A percentile compares a stretch with the other conserved stretches of the same genome.
These are phyloP conservation scores for Blastobotrys proliferans DNA, from an alignment of 1,139 yeast genomes.

Conservation along the genomic window DNA sequence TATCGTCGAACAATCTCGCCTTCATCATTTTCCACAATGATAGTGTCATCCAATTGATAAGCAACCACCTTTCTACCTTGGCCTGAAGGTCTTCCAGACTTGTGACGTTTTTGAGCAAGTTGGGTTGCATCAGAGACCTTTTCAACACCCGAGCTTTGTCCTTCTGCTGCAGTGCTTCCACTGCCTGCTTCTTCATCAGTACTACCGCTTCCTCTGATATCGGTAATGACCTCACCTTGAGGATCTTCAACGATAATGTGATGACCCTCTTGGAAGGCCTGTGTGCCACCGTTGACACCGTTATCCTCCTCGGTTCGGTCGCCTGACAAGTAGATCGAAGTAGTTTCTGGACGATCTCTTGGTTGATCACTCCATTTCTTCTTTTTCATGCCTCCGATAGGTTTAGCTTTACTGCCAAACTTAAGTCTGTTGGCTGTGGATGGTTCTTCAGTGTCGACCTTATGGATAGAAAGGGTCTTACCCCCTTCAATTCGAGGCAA, in stretches of 20 bases:
- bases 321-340: slow-evolving; percentile 31
- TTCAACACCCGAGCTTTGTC: slow-evolving; percentile 1
- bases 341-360: slow-evolving; percentile 27
- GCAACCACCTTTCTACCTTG: slow-evolving; percentile 43
- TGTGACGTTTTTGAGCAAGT: not conserved
- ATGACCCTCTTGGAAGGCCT: slow-evolving; percentile 72
- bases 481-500: slow-evolving; percentile 70
- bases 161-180: slow-evolving; percentile 5
- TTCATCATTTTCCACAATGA: slow-evolving; percentile 83
- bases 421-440: slow-evolving; percentile 21
- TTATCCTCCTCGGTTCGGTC: slow-evolving; percentile 20
- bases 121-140: too few relatives aligned
- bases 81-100: slow-evolving; percentile 4
- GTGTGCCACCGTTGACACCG: slow-evolving; percentile 30
- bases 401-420: slow-evolving; percentile 43
- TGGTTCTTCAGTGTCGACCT: slow-evolving; percentile 64
- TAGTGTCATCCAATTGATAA: slow-evolving; percentile 61
- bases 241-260: slow-evolving; percentile 72
- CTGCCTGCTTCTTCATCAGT: slow-evolving; percentile 7
- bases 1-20: slow-evolving; percentile 89
- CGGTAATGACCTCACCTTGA: slow-evolving; percentile 70
- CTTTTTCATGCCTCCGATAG: slow-evolving; percentile 71
- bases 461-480: slow-evolving; percentile 72
- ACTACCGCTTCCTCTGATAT: slow-evolving; percentile 14
- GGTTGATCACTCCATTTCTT: slow-evolving; percentile 40